Percentiles rank a stretch among this genome's conserved stretches.
These are phyloP conservation scores for Paramecium tetraurelia DNA, from an alignment of 73 alveolate genomes.

Conservation along the genomic window DNA sequence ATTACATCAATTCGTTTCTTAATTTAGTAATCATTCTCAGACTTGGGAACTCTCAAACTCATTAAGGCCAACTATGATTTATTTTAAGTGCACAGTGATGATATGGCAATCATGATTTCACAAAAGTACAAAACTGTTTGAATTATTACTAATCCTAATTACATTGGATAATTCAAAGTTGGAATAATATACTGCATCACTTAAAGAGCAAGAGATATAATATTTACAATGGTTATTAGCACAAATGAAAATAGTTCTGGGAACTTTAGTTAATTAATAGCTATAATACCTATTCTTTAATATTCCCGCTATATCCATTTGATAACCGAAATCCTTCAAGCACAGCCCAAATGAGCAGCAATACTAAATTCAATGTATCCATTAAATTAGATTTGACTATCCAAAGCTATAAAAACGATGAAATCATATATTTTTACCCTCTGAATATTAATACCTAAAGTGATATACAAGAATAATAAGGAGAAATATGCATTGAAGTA, in stretches of 20 bases:
- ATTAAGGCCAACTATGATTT: constrained; percentile 7
- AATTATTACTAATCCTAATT: not conserved
- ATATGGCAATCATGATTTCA: not conserved
- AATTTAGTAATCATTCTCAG: constrained; percentile 13
- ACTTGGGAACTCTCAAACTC: not conserved
- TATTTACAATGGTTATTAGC: not conserved
- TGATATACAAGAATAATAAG: not conserved
- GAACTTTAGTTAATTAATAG: not conserved
- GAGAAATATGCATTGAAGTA: constrained; percentile 31
- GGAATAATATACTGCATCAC: not conserved
- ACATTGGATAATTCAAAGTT: not conserved
- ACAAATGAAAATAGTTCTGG: constrained; percentile 44
- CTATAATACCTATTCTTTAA: constrained; percentile 18
- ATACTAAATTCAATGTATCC: not conserved
- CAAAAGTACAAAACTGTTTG: not conserved
- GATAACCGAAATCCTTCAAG: constrained; percentile 1
- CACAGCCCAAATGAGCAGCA: constrained; percentile 1
- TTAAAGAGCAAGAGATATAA: not conserved
- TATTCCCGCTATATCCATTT: constrained; percentile 54
- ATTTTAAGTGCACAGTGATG: not conserved
- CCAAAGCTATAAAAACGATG: not conserved
- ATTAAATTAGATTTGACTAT: not conserved
- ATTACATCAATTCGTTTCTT: constrained; percentile 18
- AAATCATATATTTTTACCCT: not conserved
- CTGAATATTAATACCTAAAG: not conserved